Percentiles rank a stretch among this genome's conserved stretches.
phyloP scores from a whole-genome alignment of 192 early-diverging fungal genomes.

The Geosiphon pyriformis region DNA sequence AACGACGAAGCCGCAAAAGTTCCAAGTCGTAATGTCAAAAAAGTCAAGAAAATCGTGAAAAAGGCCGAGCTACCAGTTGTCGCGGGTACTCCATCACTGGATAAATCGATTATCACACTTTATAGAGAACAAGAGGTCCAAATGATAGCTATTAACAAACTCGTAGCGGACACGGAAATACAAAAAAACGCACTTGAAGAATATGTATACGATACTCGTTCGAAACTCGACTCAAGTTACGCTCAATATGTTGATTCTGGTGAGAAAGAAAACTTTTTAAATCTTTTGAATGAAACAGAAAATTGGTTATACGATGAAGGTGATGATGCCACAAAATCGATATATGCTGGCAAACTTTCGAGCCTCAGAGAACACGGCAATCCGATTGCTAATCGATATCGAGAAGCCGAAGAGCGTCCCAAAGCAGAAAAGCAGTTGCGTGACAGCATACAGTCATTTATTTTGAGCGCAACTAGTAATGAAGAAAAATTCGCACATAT shows the following conservation, averaged over 20 bases:
- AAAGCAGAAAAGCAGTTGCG: constrained; percentile 77
- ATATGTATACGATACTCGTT: constrained; percentile 94
- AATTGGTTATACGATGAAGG: constrained; percentile 99
- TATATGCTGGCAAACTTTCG: constrained; percentile 76
- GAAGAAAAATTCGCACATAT: constrained; percentile 90
- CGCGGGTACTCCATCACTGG: constrained; percentile 55
- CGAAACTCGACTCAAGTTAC: constrained; percentile 74
- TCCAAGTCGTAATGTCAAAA: constrained; percentile 51
- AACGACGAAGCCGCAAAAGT: not conserved
- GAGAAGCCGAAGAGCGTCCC: constrained; percentile 81
- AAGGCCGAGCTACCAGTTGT: constrained; percentile 77
- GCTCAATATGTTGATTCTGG: constrained; percentile 67
- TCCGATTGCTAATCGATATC: constrained; percentile 74
- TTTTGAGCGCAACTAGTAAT: constrained; percentile 62
- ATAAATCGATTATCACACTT: constrained; percentile 50
- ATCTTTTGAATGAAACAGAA: constrained; percentile 73
- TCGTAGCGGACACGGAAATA: constrained; percentile 90
- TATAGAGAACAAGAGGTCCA: constrained; percentile 77
- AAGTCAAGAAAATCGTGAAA: constrained; percentile 90
- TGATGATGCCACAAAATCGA: constrained; percentile 85
- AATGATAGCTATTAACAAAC: constrained; percentile 79
- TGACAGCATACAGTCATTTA: constrained; percentile 68
- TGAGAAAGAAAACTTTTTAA: constrained; percentile 64
- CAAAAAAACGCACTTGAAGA: constrained; percentile 95
- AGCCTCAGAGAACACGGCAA: constrained; percentile 76